Evolutionary conservation across 2,329 filamentous ascomycete genomes (phyloP).

Genomic region (Chrysoporthe puriensis): DNA sequence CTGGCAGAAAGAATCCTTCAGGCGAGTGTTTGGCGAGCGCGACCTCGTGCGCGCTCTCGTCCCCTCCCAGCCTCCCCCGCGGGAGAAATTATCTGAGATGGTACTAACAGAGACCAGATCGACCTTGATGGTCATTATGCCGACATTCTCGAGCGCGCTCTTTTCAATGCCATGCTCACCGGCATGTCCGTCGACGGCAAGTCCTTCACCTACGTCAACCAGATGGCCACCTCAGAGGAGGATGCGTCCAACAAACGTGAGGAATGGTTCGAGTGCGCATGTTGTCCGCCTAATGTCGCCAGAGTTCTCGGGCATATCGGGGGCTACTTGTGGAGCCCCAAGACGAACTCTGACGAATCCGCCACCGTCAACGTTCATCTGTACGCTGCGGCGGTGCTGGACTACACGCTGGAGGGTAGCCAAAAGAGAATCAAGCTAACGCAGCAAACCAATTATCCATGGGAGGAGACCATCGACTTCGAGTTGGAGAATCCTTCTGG

Average conservation of each 20-base stretch:
- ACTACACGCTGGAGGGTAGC: conserved; percentile 40
- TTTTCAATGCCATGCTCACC: conserved; percentile 65
- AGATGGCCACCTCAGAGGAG: conserved; percentile 56
- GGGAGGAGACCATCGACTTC: conserved; percentile 55
- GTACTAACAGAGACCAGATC: conserved; percentile 11
- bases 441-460: conserved; percentile 60
- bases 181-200: conserved; percentile 60
- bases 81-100: not conserved
- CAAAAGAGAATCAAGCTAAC: conserved; percentile 43
- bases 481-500: conserved; percentile 39
- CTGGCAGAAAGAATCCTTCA: conserved; percentile 59
- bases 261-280: conserved; percentile 63
- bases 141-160: conserved; percentile 62
- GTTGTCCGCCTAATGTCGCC: conserved; percentile 63
- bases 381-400: conserved; percentile 52
- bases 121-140: conserved; percentile 56
- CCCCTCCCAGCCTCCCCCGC: too few relatives aligned
- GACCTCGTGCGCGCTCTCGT: too few relatives aligned
- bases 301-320: conserved; percentile 58
- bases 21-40: conserved; percentile 32
- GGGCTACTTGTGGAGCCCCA: conserved; percentile 57
- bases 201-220: conserved; percentile 64
- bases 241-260: conserved; percentile 52
- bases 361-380: conserved; percentile 54
- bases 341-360: conserved; percentile 25